phyloP scores from a whole-genome alignment of 2,329 filamentous ascomycete species.

The Akanthomyces uredinophilus region DNA sequence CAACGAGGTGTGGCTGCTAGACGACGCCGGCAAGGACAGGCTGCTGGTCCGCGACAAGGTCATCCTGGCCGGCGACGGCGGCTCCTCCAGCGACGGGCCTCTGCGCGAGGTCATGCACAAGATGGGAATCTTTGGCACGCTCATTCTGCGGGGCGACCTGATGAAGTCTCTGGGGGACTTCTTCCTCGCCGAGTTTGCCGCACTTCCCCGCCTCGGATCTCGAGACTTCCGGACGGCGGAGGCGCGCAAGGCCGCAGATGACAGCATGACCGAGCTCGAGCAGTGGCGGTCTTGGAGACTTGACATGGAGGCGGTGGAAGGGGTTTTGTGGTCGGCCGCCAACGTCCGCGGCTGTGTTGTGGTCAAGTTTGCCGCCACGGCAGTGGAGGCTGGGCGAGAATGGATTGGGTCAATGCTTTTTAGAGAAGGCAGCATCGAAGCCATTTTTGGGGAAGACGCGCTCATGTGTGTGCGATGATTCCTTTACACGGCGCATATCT shows the following conservation, averaged over 20 bases:
- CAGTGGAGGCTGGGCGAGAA: conserved; percentile 71
- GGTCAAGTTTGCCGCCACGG: conserved; percentile 82
- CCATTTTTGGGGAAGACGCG: conserved; percentile 73
- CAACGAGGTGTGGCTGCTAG: conserved; percentile 74
- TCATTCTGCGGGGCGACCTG: conserved; percentile 72
- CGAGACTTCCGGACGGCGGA: conserved; percentile 65
- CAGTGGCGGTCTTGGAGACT: conserved; percentile 53
- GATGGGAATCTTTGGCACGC: conserved; percentile 73
- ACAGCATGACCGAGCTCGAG: conserved; percentile 37
- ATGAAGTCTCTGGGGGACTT: conserved; percentile 64
- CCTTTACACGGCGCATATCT: background rate
- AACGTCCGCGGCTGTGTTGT: conserved; percentile 76
- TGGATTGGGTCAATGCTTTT: conserved; percentile 76
- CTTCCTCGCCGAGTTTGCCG: conserved; percentile 73
- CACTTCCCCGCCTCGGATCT: conserved; percentile 74
- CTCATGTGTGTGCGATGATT: conserved; percentile 64
- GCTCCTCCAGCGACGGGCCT: conserved; percentile 32
- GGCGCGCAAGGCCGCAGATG: conserved; percentile 35
- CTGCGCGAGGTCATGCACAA: conserved; percentile 64
- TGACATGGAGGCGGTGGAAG: conserved; percentile 51
- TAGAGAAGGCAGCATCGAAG: conserved; percentile 66
- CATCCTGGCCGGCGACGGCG: conserved; percentile 58
- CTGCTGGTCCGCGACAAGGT: conserved; percentile 83
- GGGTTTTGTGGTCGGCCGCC: conserved; percentile 77
- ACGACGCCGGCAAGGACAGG: conserved; percentile 38